Base-by-base conservation (phyloP, 306 rosid genomes). In the Lathyrus tuberosus region DNA sequence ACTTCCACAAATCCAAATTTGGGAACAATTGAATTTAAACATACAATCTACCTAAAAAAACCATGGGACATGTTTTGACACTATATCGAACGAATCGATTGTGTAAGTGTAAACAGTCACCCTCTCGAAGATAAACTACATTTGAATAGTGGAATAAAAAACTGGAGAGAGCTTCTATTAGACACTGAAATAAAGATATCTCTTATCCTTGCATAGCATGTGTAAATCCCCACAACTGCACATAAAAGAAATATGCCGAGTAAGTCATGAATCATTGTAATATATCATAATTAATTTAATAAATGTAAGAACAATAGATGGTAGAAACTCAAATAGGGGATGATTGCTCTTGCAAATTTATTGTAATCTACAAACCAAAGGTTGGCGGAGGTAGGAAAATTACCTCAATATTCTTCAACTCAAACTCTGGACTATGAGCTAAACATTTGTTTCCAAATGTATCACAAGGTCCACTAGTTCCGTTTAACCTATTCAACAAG, bases 171-270 rank as follows among this genome's bases (percentile, higher is more conserved):
- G 72, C 35, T 67, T 11, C 57, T 62, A 49, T 20, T 62, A 20
- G 56, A 75, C 67, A 24, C 65, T 72, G 69, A 42, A 40, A 60
- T n/a, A 58, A 20, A 44, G 68, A 47, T 70, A 57, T 38, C 81
- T 38, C 81, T 72, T 79, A 66, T 53, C 73, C 46, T 76, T 64
- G 69, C 11, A 35, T 80, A 64, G 86, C 81, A 78, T 94, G 99
- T n/a, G 88, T 76, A 62, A 95, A 95, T 67, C 99, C 97, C 99
- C 99, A 95, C 60, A 95, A 81, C 99, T 95, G 97, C 91, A 85
- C 30, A 42, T 31, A 52, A 30, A 52, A 74, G 20, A 79, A 76
- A 76, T 7, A 65, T 57, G 66, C 65, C 20, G n/a, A 73, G 60
- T 72, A 67, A 78, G 52, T 30, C 28, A 63, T 63, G 20, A 35